These are phyloP conservation scores for Pluteus cervinus DNA, from an alignment of 768 basidiomycete species.

Conservation along the genomic window DNA sequence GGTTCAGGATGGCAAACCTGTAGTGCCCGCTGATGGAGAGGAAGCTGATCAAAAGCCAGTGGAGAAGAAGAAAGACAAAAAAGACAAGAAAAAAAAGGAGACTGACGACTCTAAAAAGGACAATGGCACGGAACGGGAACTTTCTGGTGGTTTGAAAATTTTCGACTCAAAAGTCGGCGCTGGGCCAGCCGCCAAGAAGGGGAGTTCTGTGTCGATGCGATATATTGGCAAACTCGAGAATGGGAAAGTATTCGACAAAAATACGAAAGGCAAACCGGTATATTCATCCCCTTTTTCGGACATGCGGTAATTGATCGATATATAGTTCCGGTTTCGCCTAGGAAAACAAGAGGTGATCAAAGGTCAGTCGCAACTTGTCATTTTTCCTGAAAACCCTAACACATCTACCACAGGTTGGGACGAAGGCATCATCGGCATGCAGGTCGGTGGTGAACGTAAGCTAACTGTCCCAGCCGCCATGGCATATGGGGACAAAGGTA, in stretches of 20 bases:
- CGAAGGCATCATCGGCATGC: conserved; percentile 88
- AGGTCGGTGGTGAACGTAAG: conserved; percentile 80
- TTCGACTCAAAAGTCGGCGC: conserved; percentile 73
- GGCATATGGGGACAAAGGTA: conserved; percentile 62
- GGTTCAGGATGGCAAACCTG: conserved; percentile 37
- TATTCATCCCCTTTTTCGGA: conserved; percentile 17
- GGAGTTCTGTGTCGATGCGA: conserved; percentile 77
- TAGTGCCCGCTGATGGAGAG: conserved; percentile 42
- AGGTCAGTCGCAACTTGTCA: conserved; percentile 34
- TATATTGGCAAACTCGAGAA: conserved; percentile 88
- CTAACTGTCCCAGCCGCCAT: conserved; percentile 68
- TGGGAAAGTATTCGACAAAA: conserved; percentile 75
- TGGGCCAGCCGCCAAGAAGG: conserved; percentile 84
- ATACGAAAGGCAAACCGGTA: conserved; percentile 83
- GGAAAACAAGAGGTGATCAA: conserved; percentile 92
- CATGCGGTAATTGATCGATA: conserved; percentile 1
- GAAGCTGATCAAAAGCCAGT: conserved; percentile 38
- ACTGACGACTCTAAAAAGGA: conserved; percentile 23
- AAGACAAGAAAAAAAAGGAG: conserved; percentile 27
- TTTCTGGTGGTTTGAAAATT: conserved; percentile 71
- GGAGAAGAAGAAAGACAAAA: conserved; percentile 13
- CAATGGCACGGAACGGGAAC: conserved; percentile 32
- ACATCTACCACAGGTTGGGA: conserved; percentile 68
- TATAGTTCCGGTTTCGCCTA: conserved; percentile 69
- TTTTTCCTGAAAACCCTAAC: not conserved